Base-by-base conservation (phyloP, 2,329 filamentous ascomycete genomes). In the Juglanconis oblonga region DNA sequence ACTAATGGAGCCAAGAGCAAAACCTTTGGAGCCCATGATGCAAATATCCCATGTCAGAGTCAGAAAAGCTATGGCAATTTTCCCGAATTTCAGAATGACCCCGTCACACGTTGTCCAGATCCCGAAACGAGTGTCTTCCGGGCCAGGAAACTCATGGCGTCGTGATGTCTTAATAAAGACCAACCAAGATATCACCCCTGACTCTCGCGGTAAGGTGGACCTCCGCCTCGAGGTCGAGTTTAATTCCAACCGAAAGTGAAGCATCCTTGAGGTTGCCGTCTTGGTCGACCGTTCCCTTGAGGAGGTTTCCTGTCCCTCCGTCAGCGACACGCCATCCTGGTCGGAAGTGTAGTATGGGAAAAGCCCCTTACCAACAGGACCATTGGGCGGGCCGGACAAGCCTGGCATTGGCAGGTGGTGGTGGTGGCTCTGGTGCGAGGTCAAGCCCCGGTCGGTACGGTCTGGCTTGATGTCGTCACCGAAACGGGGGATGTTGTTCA, bases 161-260 rank as follows among this genome's bases (percentile, higher is more conserved):
- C 49, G 35, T 4, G 60, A 59, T 5, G 47, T 44, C 4, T 52
- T 54, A 85, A 70, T 85, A 85, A 66, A 86, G 71, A 50, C 82
- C 83, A 64, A 87, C 79, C 24, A 80, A 79, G 67, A 87, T 85
- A 69, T 87, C 84, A 77, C 84, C 84, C 51, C 82, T 77, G 62
- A 87, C 77, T 55, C 84, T 73, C 52, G 84, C 84, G 17, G 83
- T 87, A 64, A 87, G 72, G 69, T 87, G 83, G 48, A 87, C 81
- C 69, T 87, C 84, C 13, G 84, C 84, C 70, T 87, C 84, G 24
- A 87, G 72, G 68, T 87, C 84, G 40, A 87, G 76, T 76, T 87
- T 86, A 74, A 87, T 86, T 58, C 84, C 84, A 42, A 87, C 76
- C 66, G 86, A 76, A 48, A 87, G 75, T 1, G 82, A 83, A 4